Base-by-base conservation (phyloP, 306 rosid genomes). In the Myrica gale region DNA sequence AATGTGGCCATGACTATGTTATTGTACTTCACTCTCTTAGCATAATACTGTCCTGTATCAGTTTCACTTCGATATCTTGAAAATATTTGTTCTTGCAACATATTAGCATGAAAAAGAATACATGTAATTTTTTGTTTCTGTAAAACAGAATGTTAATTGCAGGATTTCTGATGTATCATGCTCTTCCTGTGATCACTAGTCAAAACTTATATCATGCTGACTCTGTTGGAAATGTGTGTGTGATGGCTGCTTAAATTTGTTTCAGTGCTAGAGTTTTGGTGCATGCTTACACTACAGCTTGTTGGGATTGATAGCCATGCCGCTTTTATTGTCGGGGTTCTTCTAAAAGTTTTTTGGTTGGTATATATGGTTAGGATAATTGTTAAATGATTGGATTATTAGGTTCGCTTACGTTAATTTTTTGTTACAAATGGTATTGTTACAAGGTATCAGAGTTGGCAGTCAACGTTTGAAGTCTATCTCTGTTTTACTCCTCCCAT, bases 11-110 rank as follows among this genome's bases (percentile, higher is more conserved):
- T 70, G 55, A n/a, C 20, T 7, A 15, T 23, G 12, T 70, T 42
- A 32, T 65, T 65, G 48, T 47, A 65, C 69, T 43, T n/a, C 20
- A 43, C 69, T 4, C 69, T 65, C 48, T 65, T 65, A 65, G 48
- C 41, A 41, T 2, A 10, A 39, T 41, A 65, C 23, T 16, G 17
- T 19, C 69, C 41, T 39, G 45, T 9, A 16, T 16, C 19, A 41
- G 41, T 17, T 15, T 65, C 47, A 65, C 26, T 6, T 3, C 11
- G 11, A 65, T 41, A 16, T 65, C 23, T 57, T 21, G 13, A 1
- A 57, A 57, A 20, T 20, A 1, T 20, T 56, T 56, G 20, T 7
- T 56, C 62, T 56, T 20, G 32, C 12, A 53, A 53, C 57, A 53
- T 57, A 57, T 20, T 57, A 21, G 32, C 32, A 26, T 26, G 67